Base-by-base conservation (phyloP, 257 asterid genomes). In the Prunella vulgaris region DNA sequence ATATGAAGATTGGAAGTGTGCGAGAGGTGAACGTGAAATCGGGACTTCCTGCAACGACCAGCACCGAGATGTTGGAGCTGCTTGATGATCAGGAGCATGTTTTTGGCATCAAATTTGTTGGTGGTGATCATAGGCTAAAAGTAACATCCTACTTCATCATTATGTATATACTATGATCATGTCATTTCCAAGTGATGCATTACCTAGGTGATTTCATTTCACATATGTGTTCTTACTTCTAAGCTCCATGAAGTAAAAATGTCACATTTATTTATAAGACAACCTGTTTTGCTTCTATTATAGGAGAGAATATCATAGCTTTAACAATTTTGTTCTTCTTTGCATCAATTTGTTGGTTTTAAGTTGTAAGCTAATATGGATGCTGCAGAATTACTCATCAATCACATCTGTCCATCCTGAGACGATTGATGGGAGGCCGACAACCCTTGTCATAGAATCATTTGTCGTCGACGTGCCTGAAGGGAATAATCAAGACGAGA, bases 21-120 rank as follows among this genome's bases (percentile, higher is more conserved):
- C 69, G 97, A 77, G 88, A 90, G 74, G 97, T 90, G 68, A 82
- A 88, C 51, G 90, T 90, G 32, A 88, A 80, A 75, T 86, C 96
- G 3, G 97, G 97, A 7, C 97, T 90, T 60, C 97, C 97, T 0
- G 96, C 97, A 33, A 88, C 96, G 0, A 90, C 96, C 66, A 88
- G 96, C 95, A 89, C 90, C 7, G 96, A 91, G 81, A 79, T 78
- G 71, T 63, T 91, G 77, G 97, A 90, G 58, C 79, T 86, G 53
- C 92, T 88, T 3, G 95, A 90, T 60, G 96, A 90, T 54, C 80
- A 82, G 49, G 80, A 85, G 40, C 97, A 86, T 78, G 83, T 88
- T 52, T 85, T 90, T 18, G 86, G 92, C 13, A 85, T 90, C 76
- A 90, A 65, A 83, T 86, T 90, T 58, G 87, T 90, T 20, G 97